Evolutionary conservation across 148 eudicot species (phyloP), one percentile per base, ranked within the genome.

Genomic region (Selenicereus undatus): DNA sequence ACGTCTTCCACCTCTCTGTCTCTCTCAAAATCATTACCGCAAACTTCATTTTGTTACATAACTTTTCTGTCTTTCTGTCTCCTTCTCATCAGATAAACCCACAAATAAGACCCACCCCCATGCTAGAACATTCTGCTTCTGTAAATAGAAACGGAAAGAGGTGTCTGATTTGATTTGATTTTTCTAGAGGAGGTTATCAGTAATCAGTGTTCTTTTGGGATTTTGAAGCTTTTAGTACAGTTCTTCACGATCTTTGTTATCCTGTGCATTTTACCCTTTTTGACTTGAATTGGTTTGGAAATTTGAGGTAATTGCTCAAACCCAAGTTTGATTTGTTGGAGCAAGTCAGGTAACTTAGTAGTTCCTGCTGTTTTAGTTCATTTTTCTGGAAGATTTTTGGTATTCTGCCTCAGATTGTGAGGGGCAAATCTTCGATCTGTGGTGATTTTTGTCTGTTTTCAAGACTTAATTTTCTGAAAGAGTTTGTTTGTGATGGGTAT

Each of bases 401-500:
- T 18, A 43, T 80, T 74, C 35, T n/a, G 27, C 29, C 17, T 20
- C 42, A 29, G 65, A 64, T 69, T 81, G 51, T 75, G 51, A 74
- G 32, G 64, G 65, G 42, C 26, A 75, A 11, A 29, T 75, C 43
- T 6, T 75, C 64, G 65, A 75, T 75, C 77, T 75, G 43, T 30
- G 36, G 0, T 8, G n/a, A 74, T 16, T 51, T 39, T 75, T 29
- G 77, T 52, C 64, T n/a, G 36, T 48, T 16, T 56, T 39, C 17
- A 16, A 62, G 29, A 43, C 64, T 52, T 64, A 29, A 50, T 76
- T 79, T 50, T 58, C 21, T 27, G 50, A 51, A 79, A 45, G 18
- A 39, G 42, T 73, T 65, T 36, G 48, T 82, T 73, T 50, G n/a
- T 75, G 79, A 73, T 79, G 85, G 79, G n/a, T 65, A 42, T 79